Evolutionary conservation across 352 stramenopile species (phyloP), one percentile per base, ranked within the genome.

Genomic region (Bremia lactucae): DNA sequence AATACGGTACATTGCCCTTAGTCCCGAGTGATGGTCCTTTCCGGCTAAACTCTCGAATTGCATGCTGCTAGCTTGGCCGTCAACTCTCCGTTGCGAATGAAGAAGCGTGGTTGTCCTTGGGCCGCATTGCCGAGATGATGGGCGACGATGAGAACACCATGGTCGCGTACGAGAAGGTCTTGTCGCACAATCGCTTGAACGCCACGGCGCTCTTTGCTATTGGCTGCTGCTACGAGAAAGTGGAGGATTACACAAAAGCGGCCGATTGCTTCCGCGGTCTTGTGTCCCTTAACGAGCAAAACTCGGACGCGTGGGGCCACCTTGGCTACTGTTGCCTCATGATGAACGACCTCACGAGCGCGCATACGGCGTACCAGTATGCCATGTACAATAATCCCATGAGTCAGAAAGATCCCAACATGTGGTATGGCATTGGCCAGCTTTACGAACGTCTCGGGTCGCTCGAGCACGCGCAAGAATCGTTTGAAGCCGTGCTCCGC

Each of bases 341-440:
- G 75, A 83, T 91, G 68, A 91, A 91, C 65, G 75, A 91, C 53
- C 73, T 90, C 43, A 83, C 74, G 57, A 90, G 77, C 48, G 78
- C 78, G 3, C 75, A 90, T 60, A 87, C 78, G 46, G 78, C 78
- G 22, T 90, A 90, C 55, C 78, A 91, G 56, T 88, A 91, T 55
- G 78, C 78, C 39, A 88, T 91, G 75, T 91, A 88, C 66, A 87
- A 91, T 67, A 91, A 88, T 57, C 78, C 78, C 5, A 84, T 81
- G 67, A 87, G 75, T 31, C 75, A 91, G 56, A 85, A 87, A 50
- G 78, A 91, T 44, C 75, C 78, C 14, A 88, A 80, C 53, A 82
- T 91, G 66, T 91, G 78, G 78, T 91, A 87, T 56, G 78, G 78
- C 49, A 91, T 91, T 36, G 78, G 78, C 6, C 75, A 88, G 60